Evolutionary conservation across 1,139 yeast species (phyloP), one percentile per base, ranked within the genome.

Genomic region (Nakaseomyces glabratus): DNA sequence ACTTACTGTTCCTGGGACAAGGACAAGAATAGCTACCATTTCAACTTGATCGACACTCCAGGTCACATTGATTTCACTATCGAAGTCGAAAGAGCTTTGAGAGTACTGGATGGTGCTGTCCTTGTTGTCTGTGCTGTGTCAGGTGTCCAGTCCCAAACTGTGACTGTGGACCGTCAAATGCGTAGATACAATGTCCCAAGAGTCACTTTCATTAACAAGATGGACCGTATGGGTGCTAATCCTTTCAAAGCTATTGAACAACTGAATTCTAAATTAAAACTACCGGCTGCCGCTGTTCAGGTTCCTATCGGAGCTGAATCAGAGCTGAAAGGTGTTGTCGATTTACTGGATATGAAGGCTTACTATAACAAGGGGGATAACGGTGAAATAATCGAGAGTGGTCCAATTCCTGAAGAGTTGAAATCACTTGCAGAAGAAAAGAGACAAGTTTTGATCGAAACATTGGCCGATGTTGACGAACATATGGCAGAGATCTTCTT

Each of bases 201-300:
- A 58, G 71, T 93, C 39, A 90, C 98, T 9, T 93, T 90, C 53
- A 82, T 90, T 60, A 90, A 90, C 66, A 90, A 90, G 67, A 88
- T 90, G 97, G 98, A 90, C 63, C 77, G 98, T 58, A 85, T 90
- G 95, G 98, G 98, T 46, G 86, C 98, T 39, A 79, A 88, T 61
- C 98, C 98, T 15, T 90, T 93, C 78, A 74, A 73, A 48, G 96
- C 94, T 36, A 82, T 90, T 51, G 94, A 84, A 41, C 97, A 90
- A 65, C 73, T 90, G 47, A 85, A 88, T 63, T 52, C 65, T 37
- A 90, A 90, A 59, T 72, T 90, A 58, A 84, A 77, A 61, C 84
- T 88, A 35, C 86, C 95, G 19, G 97, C 98, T 43, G 98, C 98
- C 41, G 95, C 98, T 11, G 74, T 90, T 43, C 98, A 90, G 64